A percentile compares a stretch with the other conserved stretches of the same genome.
Evolutionary conservation across 1,284 basidiomycete species (phyloP).

Genomic region (Austropuccinia psidii): DNA sequence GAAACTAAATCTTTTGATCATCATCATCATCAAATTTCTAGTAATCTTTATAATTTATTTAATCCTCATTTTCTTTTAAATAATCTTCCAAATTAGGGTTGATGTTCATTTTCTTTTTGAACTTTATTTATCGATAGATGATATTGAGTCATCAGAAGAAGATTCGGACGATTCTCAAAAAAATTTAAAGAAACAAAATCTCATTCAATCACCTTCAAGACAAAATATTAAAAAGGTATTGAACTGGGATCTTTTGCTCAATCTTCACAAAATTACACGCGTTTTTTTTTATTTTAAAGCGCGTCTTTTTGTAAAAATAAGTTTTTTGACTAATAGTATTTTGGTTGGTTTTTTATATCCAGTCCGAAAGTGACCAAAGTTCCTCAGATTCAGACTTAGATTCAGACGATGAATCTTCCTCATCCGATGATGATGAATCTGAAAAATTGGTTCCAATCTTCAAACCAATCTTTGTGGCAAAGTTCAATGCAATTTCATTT

Average conservation of each 20-base stretch:
- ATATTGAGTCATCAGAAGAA: background rate
- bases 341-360: too few species aligned
- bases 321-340: too few species aligned
- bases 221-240: background rate
- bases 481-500: conserved; percentile 54
- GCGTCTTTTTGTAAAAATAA: too few species aligned
- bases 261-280: background rate
- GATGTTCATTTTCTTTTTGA: background rate
- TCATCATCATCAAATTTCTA: background rate
- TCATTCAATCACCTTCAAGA: background rate
- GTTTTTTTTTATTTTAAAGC: background rate
- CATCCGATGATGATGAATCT: conserved; percentile 4
- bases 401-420: background rate
- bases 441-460: conserved; percentile 53
- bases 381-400: conserved; percentile 1
- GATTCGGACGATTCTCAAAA: background rate
- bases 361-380: background rate
- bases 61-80: background rate
- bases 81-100: background rate
- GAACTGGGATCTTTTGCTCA: background rate
- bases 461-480: conserved; percentile 81
- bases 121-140: background rate
- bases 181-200: background rate
- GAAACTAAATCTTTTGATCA: background rate
- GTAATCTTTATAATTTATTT: background rate